These are phyloP conservation scores for Dictyostelium brefeldianum DNA, from an alignment of 78 protist species.

Conservation along the genomic window DNA sequence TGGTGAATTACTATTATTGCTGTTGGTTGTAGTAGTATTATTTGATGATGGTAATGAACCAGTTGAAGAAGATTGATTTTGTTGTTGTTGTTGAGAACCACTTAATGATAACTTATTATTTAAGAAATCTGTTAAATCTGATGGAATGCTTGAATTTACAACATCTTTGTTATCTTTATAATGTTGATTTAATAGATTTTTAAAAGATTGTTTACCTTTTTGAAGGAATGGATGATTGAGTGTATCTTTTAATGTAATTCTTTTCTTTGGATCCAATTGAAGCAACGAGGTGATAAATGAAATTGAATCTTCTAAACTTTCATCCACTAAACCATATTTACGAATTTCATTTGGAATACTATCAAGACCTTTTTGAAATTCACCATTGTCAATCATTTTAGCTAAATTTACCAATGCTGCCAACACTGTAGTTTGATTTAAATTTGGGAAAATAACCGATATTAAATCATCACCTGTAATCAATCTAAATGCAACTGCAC, in stretches of 20 bases:
- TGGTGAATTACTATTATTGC: no score
- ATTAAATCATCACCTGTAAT: slow-evolving; percentile 57
- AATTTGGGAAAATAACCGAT: slow-evolving; percentile 36
- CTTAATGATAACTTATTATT: neutral
- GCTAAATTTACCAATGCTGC: slow-evolving; percentile 63
- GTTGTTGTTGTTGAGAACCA: neutral
- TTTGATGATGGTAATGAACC: neutral
- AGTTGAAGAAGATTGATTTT: neutral
- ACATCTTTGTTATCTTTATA: slow-evolving; percentile 1
- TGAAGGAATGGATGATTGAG: slow-evolving; percentile 58
- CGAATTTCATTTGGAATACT: slow-evolving; percentile 35
- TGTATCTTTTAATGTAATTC: slow-evolving; percentile 21
- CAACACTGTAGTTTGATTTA: slow-evolving; percentile 49
- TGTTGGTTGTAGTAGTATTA: neutral
- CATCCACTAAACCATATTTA: slow-evolving; percentile 32
- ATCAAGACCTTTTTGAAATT: slow-evolving; percentile 60
- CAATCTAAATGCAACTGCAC: slow-evolving; percentile 53
- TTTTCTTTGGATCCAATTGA: slow-evolving; percentile 45
- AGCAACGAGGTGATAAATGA: neutral
- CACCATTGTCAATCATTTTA: slow-evolving; percentile 51
- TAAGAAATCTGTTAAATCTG: slow-evolving; percentile 7
- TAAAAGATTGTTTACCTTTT: slow-evolving; percentile 30
- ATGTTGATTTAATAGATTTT: neutral
- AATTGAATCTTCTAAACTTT: slow-evolving; percentile 2
- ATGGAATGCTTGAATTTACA: slow-evolving; percentile 13